phyloP scores from a whole-genome alignment of 225 moss, liverwort and hornwort species.

The Sphagnum contortum region DNA sequence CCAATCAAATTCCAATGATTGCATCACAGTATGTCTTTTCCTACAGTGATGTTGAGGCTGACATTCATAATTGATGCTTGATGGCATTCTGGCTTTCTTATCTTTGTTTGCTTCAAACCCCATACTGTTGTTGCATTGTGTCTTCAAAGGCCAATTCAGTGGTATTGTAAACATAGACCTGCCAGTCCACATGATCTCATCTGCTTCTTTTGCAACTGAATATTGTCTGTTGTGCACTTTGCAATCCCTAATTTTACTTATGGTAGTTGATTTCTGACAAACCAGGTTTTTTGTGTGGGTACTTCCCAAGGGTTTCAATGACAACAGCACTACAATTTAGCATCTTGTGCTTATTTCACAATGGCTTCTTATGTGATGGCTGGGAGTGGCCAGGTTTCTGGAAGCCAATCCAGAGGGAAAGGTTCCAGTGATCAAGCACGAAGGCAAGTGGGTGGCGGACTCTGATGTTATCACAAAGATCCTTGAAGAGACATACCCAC shows the following conservation, averaged over 20 bases:
- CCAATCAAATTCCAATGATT: not conserved
- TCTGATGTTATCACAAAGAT: slow-evolving; percentile 86
- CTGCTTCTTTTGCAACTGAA: too few species aligned
- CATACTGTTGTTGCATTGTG: not conserved
- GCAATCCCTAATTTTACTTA: too few species aligned
- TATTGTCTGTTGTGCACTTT: too few species aligned
- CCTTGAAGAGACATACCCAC: slow-evolving; percentile 65
- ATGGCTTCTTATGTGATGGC: not conserved
- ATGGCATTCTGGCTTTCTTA: not conserved
- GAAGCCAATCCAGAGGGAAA: slow-evolving; percentile 91
- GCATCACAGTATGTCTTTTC: not conserved
- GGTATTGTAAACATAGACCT: too few species aligned
- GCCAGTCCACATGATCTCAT: too few species aligned
- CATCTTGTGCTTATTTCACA: too few species aligned
- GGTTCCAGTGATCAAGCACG: slow-evolving; percentile 85
- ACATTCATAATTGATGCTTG: not conserved
- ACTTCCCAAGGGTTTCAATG: not conserved
- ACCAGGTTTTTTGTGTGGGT: too few species aligned
- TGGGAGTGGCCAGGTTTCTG: slow-evolving; percentile 59
- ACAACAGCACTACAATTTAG: too few species aligned
- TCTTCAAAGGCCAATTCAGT: not conserved
- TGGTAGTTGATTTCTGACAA: too few species aligned
- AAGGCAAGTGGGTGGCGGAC: slow-evolving; percentile 75
- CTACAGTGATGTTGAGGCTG: not conserved
- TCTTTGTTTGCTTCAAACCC: not conserved